phyloP scores from a whole-genome alignment of 1,284 basidiomycete species.

The Malassezia sympodialis region DNA sequence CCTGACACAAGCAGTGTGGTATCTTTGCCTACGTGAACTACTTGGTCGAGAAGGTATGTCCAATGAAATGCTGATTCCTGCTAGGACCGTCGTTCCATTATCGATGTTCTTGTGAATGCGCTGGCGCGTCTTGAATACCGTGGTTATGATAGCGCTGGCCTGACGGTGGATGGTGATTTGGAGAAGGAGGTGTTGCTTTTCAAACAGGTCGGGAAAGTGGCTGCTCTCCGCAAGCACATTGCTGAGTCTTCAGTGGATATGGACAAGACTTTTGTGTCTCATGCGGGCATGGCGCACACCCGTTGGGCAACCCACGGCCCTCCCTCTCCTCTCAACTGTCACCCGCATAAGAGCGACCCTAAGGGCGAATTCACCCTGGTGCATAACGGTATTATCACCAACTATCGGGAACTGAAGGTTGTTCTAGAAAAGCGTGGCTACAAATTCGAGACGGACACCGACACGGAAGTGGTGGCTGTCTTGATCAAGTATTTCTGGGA shows the following conservation, averaged over 20 bases:
- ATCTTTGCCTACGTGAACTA: constrained; percentile 48
- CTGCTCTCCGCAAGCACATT: constrained; percentile 83
- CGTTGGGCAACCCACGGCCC: constrained; percentile 99
- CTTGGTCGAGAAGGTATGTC: constrained; percentile 43
- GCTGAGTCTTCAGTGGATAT: constrained; percentile 67
- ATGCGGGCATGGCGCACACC: constrained; percentile 96
- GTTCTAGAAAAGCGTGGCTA: constrained; percentile 94
- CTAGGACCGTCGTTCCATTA: constrained; percentile 79
- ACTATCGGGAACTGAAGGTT: constrained; percentile 74
- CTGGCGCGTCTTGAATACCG: constrained; percentile 94
- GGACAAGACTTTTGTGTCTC: constrained; percentile 69
- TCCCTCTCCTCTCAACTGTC: constrained; percentile 72
- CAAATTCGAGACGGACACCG: constrained; percentile 88
- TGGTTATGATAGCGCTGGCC: constrained; percentile 90
- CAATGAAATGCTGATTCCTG: neutral
- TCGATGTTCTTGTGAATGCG: constrained; percentile 83
- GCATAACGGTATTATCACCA: constrained; percentile 99
- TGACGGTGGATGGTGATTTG: constrained; percentile 88
- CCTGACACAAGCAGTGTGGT: constrained; percentile 33
- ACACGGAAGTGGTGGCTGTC: constrained; percentile 94
- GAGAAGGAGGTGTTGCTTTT: constrained; percentile 68
- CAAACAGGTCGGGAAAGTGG: constrained; percentile 98
- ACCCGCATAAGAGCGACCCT: constrained; percentile 81
- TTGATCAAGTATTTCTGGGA: constrained; percentile 96
- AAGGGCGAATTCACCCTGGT: constrained; percentile 79